phyloP scores from a whole-genome alignment of 2,329 filamentous ascomycete genomes.

The Beauveria medogensis region DNA sequence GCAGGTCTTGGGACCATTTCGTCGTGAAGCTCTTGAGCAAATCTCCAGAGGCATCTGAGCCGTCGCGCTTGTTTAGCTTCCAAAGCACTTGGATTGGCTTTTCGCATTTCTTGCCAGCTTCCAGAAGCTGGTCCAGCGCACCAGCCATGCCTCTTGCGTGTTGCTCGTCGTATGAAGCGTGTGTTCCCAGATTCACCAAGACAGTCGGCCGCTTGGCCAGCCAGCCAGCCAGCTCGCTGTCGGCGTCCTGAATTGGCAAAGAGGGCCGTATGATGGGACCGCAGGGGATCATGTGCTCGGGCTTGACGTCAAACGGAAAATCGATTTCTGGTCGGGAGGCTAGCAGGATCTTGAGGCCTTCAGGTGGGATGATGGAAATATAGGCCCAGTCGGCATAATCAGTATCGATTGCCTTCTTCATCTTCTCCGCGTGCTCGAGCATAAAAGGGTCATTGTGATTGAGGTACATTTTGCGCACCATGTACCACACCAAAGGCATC shows the following conservation, averaged over 20 bases:
- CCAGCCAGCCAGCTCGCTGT: conserved; percentile 36
- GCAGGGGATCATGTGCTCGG: conserved; percentile 19
- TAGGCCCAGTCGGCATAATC: conserved; percentile 6
- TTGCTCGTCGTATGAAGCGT: conserved; percentile 19
- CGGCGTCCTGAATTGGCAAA: conserved; percentile 27
- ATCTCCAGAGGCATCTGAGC: conserved; percentile 12
- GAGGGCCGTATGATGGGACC: conserved; percentile 38
- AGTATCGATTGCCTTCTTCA: neutral
- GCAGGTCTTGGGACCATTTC: conserved; percentile 15
- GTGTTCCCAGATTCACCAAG: conserved; percentile 40
- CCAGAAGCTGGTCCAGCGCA: conserved; percentile 15
- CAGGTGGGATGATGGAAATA: conserved; percentile 1
- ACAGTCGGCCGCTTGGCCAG: conserved; percentile 33
- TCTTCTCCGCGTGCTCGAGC: neutral
- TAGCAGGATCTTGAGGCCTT: neutral
- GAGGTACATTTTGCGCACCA: conserved; percentile 2
- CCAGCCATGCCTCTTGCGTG: conserved; percentile 20
- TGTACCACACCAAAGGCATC: conserved; percentile 4
- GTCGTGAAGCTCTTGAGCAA: conserved; percentile 14
- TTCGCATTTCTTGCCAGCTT: neutral
- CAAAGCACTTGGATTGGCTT: conserved; percentile 20
- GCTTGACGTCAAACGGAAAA: conserved; percentile 30
- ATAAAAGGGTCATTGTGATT: conserved; percentile 1
- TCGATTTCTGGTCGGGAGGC: conserved; percentile 15
- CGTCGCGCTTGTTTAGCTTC: conserved; percentile 19